Base-by-base conservation (phyloP, 2,329 filamentous ascomycete genomes). In the Talaromyces sp. region DNA sequence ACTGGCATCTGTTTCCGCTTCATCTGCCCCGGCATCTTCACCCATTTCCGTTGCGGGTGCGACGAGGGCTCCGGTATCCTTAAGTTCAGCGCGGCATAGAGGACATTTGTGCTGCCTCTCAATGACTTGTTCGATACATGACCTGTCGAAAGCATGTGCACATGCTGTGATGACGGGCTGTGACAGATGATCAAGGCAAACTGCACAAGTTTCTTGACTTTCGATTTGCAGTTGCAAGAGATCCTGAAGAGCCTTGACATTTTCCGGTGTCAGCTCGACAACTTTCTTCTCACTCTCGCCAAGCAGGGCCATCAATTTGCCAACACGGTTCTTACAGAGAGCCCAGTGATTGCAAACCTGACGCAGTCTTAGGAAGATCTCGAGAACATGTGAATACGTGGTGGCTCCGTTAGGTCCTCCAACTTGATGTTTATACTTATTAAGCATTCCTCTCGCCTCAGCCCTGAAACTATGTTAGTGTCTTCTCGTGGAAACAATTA, bases 261-360 rank as follows among this genome's bases (percentile, higher is more conserved):
- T 95, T 70, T 91, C 86, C 0, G 83, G 80, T 2, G 84, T 93
- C 22, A 95, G 78, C 0, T 82, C 79, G 0, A 95, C 86, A 1
- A 87, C 78, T 50, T 84, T 82, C 63, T 88, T 78, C 15, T 83
- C 80, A 7, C 48, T 39, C 13, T 52, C 48, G 43, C 89, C 87
- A 2, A 95, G 78, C 1, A 89, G 77, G 19, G 82, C 78, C 68
- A 93, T 78, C 21, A 96, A 80, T n/a, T 85, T 83, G 9, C 83
- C 81, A n/a, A 95, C 80, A 11, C 89, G 85, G 33, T 88, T 80
- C 52, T 86, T 87, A 67, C 89, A 90, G 10, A 97, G 81, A 8
- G 87, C 86, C 89, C 90, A 95, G 70, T 96, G 91, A 63, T 93
- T 91, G 73, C 91, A 96, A 70, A 89, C 83, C 74, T 96, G 91